Evolutionary conservation across 1,284 basidiomycete genomes (phyloP), one percentile per base, ranked within the genome.

Genomic region (Trichosporon faecale): DNA sequence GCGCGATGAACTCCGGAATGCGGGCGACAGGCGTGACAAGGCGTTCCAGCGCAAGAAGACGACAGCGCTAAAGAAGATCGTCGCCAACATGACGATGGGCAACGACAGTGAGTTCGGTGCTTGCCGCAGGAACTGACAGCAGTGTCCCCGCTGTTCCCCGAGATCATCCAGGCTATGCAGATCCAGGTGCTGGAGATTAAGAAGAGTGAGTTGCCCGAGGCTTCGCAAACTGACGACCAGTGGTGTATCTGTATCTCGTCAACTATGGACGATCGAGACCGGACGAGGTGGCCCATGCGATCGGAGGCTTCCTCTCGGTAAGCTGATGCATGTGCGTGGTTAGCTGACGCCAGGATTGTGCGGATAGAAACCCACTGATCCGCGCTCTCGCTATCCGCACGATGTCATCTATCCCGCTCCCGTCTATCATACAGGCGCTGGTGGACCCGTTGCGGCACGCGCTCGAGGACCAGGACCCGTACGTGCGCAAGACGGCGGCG

Each of bases 191-290:
- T 99, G 46, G 97, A 99, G 84, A 96, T 99, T 83, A 99, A 99
- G 88, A 99, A 99, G 88, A 98, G 96, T 95, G 78, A 82, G 89
- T 23, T 72, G 11, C 21, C 7, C 18, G 12, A 0, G 1, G 9
- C 25, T 1, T 0, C 18, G 8, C 25, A 55, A 55, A 31, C 68
- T 72, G 27, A 69, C 61, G 31, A 60, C 9, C 77, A 96, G 94
- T 99, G 70, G 96, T 98, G 18, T 99, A 98, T 80, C 89, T 98
- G 61, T 98, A 97, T 83, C 90, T 98, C 72, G 97, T 98, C 89
- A 97, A 98, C 85, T 98, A 98, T 78, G 95, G 95, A 63, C 94
- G 95, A 81, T 93, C 95, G 0, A 93, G 98, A 79, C 96, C 96
- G 0, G 96, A 99, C 79, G 89, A 91, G 57, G 93, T 98, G 82